Conservation (phyloP, 129 eudicot genomes). For the Chrysanthemum makinoi region DNA sequence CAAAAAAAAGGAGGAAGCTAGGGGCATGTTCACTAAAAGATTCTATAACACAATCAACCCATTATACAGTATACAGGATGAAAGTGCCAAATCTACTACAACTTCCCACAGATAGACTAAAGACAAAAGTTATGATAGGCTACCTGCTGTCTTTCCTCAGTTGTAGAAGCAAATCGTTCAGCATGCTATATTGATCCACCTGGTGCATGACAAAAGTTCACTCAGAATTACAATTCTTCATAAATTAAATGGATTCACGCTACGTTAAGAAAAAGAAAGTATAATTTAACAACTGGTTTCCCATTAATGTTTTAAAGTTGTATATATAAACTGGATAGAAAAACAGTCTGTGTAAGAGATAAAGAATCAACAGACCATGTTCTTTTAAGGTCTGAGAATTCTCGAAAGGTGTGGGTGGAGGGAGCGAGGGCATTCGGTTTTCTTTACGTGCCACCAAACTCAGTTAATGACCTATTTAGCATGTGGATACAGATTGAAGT, state of each 20-base stretch:
- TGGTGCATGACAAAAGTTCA: not conserved
- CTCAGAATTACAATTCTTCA: not conserved
- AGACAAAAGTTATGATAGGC: not conserved
- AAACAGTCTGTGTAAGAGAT: too few species aligned
- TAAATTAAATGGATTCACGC: not conserved
- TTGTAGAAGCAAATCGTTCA: slow-evolving; percentile 62
- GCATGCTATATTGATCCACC: slow-evolving; percentile 45
- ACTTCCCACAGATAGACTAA: not conserved
- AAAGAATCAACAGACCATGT: too few species aligned
- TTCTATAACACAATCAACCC: too few species aligned
- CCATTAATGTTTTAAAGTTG: not conserved
- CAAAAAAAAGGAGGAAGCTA: too few species aligned
- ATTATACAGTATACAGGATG: not conserved
- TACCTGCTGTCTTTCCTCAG: slow-evolving; percentile 45
- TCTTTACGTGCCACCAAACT: too few species aligned
- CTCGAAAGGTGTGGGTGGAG: too few species aligned
- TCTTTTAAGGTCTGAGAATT: too few species aligned
- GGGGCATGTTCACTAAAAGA: too few species aligned
- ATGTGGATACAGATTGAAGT: too few species aligned
- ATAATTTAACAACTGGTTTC: not conserved
- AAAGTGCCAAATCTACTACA: not conserved
- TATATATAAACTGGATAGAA: too few species aligned
- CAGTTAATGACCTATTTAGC: too few species aligned
- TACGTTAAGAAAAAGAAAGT: not conserved
- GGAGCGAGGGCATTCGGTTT: too few species aligned